Base-by-base conservation (phyloP, 129 eudicot genomes). In the Chrysanthemum makinoi region DNA sequence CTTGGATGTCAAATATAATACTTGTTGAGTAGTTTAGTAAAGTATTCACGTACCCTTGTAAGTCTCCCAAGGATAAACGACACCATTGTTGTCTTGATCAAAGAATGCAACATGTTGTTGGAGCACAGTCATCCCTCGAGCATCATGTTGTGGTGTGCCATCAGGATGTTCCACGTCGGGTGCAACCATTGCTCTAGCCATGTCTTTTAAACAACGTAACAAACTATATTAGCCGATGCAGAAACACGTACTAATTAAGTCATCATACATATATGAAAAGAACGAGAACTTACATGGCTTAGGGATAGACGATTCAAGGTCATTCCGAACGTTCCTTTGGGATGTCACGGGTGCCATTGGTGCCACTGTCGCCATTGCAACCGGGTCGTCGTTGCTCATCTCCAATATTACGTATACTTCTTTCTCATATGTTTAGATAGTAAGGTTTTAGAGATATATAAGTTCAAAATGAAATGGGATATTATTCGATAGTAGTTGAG, bases 51-150 rank as follows among this genome's bases (percentile, higher is more conserved):
- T 20, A 20, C 91, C 86, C 0, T 33, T 12, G 71, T 67, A 86
- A 71, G 88, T 78, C 53, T 86, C 88, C 88, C 84, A 86, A 39
- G 91, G 91, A 77, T 86, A 86, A 12, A 86, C 58, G 60, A 83
- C 73, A 28, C 85, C 88, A 53, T 83, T 48, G 2, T 81, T 68
- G 17, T 86, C 66, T 70, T 72, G 82, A 61, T 86, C 88, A 24
- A 86, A 86, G 77, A 81, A 86, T 16, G 84, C 77, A 2, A 24
- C 84, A 50, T 83, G 88, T 48, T 86, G 92, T 44, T 83, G 88
- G 39, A 86, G 83, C 18, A 86, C 91, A 3, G 73, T 80, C 70
- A 80, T 5, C 3, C 80, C 83, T 16, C 50, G 68, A 69, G 76
- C 48, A 9, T 58, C 4, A 35, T 59, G 81, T 14, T 68, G 80